Evolutionary conservation across 169 alveolate species (phyloP).

Genomic region (Cytauxzoon felis): DNA sequence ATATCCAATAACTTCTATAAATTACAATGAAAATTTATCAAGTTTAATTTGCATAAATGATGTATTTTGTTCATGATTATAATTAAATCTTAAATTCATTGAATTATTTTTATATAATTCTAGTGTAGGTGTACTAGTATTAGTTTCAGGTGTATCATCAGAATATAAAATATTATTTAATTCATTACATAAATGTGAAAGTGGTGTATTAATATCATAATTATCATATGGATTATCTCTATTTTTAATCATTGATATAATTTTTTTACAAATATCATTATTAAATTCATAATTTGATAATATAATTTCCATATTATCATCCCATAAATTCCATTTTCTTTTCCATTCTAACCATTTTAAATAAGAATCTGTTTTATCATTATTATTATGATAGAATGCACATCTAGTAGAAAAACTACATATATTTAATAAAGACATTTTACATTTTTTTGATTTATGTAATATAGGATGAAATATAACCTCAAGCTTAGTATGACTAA

Average conservation of each 20-base stretch:
- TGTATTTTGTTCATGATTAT: too few species aligned
- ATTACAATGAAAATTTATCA: too few species aligned
- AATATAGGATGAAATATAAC: conserved; percentile 80
- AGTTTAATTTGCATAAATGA: too few species aligned
- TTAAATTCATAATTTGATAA: conserved; percentile 43
- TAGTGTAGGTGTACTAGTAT: too few species aligned
- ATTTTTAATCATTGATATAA: background rate
- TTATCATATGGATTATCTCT: conserved; percentile 2
- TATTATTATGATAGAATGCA: conserved; percentile 65
- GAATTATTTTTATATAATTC: too few species aligned
- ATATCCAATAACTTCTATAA: too few species aligned
- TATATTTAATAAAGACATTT: conserved; percentile 60
- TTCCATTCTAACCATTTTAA: conserved; percentile 70
- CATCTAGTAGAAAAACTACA: conserved; percentile 68
- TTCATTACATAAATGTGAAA: background rate
- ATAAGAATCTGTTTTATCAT: conserved; percentile 66
- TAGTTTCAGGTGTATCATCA: conserved; percentile 13
- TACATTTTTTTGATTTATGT: conserved; percentile 75
- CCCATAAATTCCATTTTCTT: conserved; percentile 68
- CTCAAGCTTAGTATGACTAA: conserved; percentile 79
- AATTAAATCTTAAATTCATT: too few species aligned
- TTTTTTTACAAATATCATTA: conserved; percentile 45
- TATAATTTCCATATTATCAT: conserved; percentile 42
- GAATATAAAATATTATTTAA: background rate
- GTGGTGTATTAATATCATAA: too few species aligned